phyloP scores from a whole-genome alignment of 2,329 filamentous ascomycete genomes.

The Cladosporium sp. region DNA sequence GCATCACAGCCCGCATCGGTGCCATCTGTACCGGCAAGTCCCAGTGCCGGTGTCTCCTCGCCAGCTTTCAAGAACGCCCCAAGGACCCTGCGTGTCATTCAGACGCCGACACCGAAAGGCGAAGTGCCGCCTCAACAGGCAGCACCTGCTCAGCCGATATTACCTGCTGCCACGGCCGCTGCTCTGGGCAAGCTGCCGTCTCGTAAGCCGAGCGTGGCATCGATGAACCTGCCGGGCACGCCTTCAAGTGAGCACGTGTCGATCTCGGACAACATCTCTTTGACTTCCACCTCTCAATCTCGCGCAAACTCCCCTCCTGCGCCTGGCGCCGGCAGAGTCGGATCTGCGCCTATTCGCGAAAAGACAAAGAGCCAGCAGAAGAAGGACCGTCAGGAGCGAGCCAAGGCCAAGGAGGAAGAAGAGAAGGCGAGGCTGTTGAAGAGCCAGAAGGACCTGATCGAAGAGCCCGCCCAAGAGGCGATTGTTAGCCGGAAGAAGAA shows the following conservation, averaged over 20 bases:
- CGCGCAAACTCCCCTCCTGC: conserved; percentile 68
- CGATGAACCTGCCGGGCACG: conserved; percentile 63
- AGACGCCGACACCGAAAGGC: conserved; percentile 61
- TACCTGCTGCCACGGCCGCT: conserved; percentile 26
- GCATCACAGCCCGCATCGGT: conserved; percentile 52
- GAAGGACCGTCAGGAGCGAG: conserved; percentile 53
- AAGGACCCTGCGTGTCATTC: conserved; percentile 67
- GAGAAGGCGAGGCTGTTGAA: conserved; percentile 40
- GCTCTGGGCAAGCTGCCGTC: conserved; percentile 38
- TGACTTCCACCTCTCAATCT: conserved; percentile 69
- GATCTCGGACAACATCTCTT: conserved; percentile 62
- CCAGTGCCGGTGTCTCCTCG: conserved; percentile 42
- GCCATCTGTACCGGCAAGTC: conserved; percentile 51
- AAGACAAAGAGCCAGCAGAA: conserved; percentile 77
- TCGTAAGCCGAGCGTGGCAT: conserved; percentile 52
- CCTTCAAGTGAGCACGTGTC: conserved; percentile 70
- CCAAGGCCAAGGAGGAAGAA: conserved; percentile 42
- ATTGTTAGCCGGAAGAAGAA: conserved; percentile 81
- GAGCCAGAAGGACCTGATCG: conserved; percentile 29
- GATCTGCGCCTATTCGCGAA: conserved; percentile 62
- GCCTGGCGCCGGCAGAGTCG: conserved; percentile 52
- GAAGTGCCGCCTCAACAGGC: conserved; percentile 49
- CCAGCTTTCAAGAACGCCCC: conserved; percentile 47
- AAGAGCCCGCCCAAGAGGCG: conserved; percentile 60
- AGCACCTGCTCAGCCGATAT: conserved; percentile 32